Base-by-base conservation (phyloP, 1,139 yeast genomes). In the Pichia kudriavzevii region DNA sequence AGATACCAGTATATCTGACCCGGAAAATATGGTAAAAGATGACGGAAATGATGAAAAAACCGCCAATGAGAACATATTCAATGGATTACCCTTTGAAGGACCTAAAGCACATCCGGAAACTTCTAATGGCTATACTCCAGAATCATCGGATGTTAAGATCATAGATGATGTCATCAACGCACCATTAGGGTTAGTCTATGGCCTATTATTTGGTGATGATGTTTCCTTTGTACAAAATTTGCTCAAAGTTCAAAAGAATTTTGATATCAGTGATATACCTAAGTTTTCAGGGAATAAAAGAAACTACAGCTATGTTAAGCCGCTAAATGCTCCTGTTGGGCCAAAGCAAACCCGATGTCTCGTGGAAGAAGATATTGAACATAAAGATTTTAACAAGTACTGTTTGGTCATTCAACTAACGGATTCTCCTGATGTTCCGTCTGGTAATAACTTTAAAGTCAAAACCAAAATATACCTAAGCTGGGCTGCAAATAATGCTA, bases 361-460 rank as follows among this genome's bases (percentile, higher is more conserved):
- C 12, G 75, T 85, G 37, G 76, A 77, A 2, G 99, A 93, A 49
- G 67, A 71, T 7, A 60, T 84, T 31, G 77, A 79, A 40, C 67
- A 69, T 31, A 74, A 67, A 59, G 84, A 84, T 52, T 59, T 77
- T 31, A 72, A 77, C 11, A 61, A 67, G 22, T 64, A 60, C 40
- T 69, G 80, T 27, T 61, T 72, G 24, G 79, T 84, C 3, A 69
- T 74, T 26, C 88, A 82, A 48, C 56, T 69, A 1, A 82, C 95
- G 0, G 67, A 67, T 17, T 82, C 95, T 0, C 98, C 97, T 0
- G 97, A 91, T 60, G 97, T 93, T 10, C 99, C 99, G 1, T 80
- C 87, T 39, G 99, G 99, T 5, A 73, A 71, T 47, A 68, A 84
- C 2, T 93, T 93, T 58, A 69, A 75, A 35, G 81, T 88, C 7